phyloP scores from a whole-genome alignment of 148 eudicot species.

The Vaccinium darrowii region DNA sequence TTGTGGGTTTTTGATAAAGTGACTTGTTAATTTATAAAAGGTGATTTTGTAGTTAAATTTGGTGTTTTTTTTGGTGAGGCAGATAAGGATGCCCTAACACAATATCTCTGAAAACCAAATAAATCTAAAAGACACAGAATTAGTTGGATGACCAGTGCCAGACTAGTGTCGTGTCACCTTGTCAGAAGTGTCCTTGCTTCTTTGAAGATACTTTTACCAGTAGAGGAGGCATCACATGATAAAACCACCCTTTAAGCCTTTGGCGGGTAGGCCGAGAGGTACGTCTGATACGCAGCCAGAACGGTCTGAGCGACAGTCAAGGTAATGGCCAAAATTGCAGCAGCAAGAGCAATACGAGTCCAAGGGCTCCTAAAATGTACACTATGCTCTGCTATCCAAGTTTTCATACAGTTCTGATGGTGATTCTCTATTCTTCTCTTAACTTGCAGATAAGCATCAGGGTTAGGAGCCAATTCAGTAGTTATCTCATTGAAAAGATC shows the following conservation, averaged over 20 bases:
- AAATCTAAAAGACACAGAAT: too few relatives aligned
- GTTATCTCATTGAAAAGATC: neutral
- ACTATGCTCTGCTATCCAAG: neutral
- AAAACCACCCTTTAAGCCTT: neutral
- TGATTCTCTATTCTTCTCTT: neutral
- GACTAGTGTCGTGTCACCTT: too few relatives aligned
- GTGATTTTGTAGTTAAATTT: too few relatives aligned
- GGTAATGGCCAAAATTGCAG: neutral
- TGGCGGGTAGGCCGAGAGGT: neutral
- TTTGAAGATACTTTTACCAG: too few relatives aligned
- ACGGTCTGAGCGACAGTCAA: neutral
- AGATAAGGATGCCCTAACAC: too few relatives aligned
- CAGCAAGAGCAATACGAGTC: neutral
- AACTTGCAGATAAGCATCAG: neutral
- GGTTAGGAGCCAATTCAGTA: neutral
- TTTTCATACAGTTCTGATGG: neutral
- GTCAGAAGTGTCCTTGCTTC: too few relatives aligned
- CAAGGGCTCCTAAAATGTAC: neutral
- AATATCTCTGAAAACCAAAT: too few relatives aligned
- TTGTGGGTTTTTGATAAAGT: too few relatives aligned
- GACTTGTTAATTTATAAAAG: too few relatives aligned
- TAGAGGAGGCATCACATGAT: too few relatives aligned
- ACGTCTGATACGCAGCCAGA: neutral
- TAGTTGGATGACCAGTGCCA: too few relatives aligned
- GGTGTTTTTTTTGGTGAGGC: too few relatives aligned